Base-by-base conservation (phyloP, 2,329 filamentous ascomycete species). In the Calonectria pauciramosa region DNA sequence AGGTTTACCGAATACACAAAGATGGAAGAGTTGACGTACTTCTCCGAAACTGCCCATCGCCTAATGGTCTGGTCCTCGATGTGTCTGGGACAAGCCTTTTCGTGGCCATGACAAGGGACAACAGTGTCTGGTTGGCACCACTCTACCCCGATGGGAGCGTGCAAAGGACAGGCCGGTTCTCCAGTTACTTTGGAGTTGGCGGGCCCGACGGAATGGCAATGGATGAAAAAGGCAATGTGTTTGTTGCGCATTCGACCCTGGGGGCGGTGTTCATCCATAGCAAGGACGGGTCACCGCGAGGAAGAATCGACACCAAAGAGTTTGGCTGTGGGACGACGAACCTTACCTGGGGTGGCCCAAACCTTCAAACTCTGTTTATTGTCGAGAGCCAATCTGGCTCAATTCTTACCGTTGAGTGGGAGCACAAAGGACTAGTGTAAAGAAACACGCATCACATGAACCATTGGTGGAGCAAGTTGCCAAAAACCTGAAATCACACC, bases 101-200 rank as follows among this genome's bases (percentile, higher is more conserved):
- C 38, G 74, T 75, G 16, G 71, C 74, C 5, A 75, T 75, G 74
- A 75, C 74, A 1, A 54, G 74, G 26, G 71, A 73, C 56, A 73
- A 75, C 63, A 69, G 71, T 28, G 67, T 75, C 26, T 75, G 74
- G 74, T 52, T 73, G 7, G 71, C 60, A 14, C 74, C 74, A 16
- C 63, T 75, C 1, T 73, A 75, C 38, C 60, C 52, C 8, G 74
- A 75, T 34, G 74, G 74, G 18, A 75, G 71, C n/a, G 71, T 73
- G 47, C 71, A 73, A 44, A 73, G 71, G 23, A 73, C 74, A 26
- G 74, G 74, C 14, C 41, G 71, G 8, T 75, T 75, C 54, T 71
- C 68, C 1, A 71, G 52, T 11, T 73, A 73, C 36, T 64, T 47
- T 36, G 74, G 74, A 5, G 60, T 68, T 18, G 74, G 71, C 3